These are phyloP conservation scores for Penicillium digitatum DNA, from an alignment of 2,329 filamentous ascomycete species.

Conservation along the genomic window DNA sequence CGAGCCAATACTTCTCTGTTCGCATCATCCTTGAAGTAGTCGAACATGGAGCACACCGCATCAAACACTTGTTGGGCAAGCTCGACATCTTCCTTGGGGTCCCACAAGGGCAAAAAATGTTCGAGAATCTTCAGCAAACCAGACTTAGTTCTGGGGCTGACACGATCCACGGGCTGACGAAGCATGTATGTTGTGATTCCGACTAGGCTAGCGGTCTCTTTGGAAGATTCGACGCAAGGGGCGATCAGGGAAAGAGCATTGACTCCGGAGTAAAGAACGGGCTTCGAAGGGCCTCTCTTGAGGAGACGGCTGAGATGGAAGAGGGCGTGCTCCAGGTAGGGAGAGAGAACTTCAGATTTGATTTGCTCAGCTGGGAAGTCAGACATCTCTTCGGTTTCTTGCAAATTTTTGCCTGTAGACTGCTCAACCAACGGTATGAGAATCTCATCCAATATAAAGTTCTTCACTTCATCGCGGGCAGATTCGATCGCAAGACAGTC, in stretches of 20 bases:
- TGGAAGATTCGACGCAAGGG: conserved; percentile 61
- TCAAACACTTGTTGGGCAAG: conserved; percentile 65
- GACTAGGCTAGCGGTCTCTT: conserved; percentile 68
- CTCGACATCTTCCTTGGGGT: conserved; percentile 53
- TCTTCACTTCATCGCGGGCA: conserved; percentile 79
- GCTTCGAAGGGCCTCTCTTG: conserved; percentile 61
- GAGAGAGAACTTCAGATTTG: conserved; percentile 38
- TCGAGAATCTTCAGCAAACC: conserved; percentile 75
- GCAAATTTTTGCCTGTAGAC: conserved; percentile 51
- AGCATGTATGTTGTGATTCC: conserved; percentile 77
- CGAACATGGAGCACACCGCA: conserved; percentile 76
- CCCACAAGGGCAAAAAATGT: conserved; percentile 68
- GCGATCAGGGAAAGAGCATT: conserved; percentile 73
- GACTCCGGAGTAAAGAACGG: conserved; percentile 74
- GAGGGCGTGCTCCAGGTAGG: conserved; percentile 65
- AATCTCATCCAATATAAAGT: conserved; percentile 71
- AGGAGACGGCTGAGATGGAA: conserved; percentile 49
- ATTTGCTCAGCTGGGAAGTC: conserved; percentile 41
- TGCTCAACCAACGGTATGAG: conserved; percentile 65
- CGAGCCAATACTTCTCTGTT: conserved; percentile 71
- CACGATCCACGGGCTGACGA: conserved; percentile 75
- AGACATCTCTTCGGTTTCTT: conserved; percentile 46
- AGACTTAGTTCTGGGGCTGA: conserved; percentile 78
- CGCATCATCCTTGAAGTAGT: conserved; percentile 78
- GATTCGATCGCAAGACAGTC: conserved; percentile 68